phyloP scores from a whole-genome alignment of 2,329 filamentous ascomycete genomes.

The Penicillium sp. region DNA sequence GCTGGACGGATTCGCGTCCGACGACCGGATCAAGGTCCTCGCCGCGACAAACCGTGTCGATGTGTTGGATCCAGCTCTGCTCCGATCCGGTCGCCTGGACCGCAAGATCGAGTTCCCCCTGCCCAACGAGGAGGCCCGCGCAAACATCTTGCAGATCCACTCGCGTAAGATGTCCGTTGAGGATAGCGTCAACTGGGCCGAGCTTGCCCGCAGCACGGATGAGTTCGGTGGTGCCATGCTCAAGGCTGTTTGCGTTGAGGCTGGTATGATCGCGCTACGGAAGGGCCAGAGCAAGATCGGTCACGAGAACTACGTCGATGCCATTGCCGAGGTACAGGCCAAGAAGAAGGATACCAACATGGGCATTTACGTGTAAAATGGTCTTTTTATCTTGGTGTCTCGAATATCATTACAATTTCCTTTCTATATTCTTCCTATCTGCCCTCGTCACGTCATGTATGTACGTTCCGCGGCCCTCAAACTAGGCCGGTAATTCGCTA shows the following conservation, averaged over 20 bases:
- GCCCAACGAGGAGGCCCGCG: constrained; percentile 95
- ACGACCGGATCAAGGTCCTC: constrained; percentile 95
- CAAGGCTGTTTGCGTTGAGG: constrained; percentile 98
- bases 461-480: constrained; percentile 20
- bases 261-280: constrained; percentile 96
- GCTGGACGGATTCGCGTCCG: constrained; percentile 94
- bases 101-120: constrained; percentile 98
- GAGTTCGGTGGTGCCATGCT: constrained; percentile 98
- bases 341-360: constrained; percentile 83
- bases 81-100: constrained; percentile 90
- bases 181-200: constrained; percentile 90
- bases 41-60: constrained; percentile 94
- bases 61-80: constrained; percentile 86
- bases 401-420: constrained; percentile 3
- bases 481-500: constrained; percentile 24
- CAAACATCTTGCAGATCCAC: constrained; percentile 97
- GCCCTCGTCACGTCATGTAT: constrained; percentile 25
- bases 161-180: constrained; percentile 98
- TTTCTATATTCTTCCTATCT: constrained; percentile 16
- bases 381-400: not conserved
- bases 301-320: constrained; percentile 98
- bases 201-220: constrained; percentile 93
- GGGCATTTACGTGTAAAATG: constrained; percentile 48
- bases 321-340: constrained; percentile 84
- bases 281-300: constrained; percentile 95